Evolutionary conservation across 1,139 yeast genomes (phyloP), one percentile per base, ranked within the genome.

Genomic region (Blastobotrys petasosporus): DNA sequence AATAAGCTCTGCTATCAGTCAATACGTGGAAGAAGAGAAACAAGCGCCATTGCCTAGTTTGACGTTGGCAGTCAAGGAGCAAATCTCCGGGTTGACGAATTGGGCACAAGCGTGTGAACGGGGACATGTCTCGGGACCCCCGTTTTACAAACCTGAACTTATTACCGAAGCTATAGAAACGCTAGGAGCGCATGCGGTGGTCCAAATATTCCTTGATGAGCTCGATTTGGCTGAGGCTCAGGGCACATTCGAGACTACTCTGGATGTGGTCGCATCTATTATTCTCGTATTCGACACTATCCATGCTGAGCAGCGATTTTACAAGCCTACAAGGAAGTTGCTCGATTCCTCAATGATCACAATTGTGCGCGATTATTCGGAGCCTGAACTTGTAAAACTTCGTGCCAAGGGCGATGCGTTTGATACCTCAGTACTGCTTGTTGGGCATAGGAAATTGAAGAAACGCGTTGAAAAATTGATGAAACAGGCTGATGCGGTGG

Each of bases 141-240:
- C 64, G 0, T 54, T 53, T 12, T 60, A 57, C 48, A 50, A 49
- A 16, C 85, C 61, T 76, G 82, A 75, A 66, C 75, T 53, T 70
- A 76, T 57, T 77, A 80, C 64, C 70, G 74, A 63, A 65, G 75
- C 54, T 51, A 63, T 64, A 52, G 62, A 58, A 57, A 66, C 58
- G 73, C 78, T 62, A 75, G 80, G 64, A 80, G 85, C 79, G 71
- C 76, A 70, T 85, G 46, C 47, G 7, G 59, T 59, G 3, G 42
- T 60, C 12, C 45, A 49, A 25, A 46, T 53, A 20, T 37, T 61
- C 28, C 48, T 61, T 10, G 62, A 57, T 29, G 60, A 56, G 42
- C 50, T 61, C 7, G 59, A 55, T 12, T 46, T 50, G n/a, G 56
- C 62, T 0, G 57, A 57, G 20, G 45, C 52, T 9, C 58, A 54